Conservation (phyloP, 2,329 filamentous ascomycete species). For the Immersiporthe knoxdaviesiana region DNA sequence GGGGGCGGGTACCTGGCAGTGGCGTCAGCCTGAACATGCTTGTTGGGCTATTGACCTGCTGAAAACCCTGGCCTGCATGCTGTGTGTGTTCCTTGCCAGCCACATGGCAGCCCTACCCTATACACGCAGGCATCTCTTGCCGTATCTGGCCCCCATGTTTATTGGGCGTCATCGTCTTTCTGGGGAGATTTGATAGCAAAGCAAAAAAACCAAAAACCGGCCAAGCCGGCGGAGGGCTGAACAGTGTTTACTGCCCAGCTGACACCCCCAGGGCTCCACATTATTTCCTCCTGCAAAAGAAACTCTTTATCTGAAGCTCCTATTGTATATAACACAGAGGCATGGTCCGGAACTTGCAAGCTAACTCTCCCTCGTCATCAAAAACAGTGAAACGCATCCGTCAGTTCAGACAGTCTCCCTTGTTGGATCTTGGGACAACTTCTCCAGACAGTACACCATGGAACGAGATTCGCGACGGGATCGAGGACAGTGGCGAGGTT, state of each 20-base stretch:
- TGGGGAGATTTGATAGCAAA: constrained; percentile 27
- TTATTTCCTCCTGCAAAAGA: neutral
- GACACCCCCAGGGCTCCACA: constrained; percentile 11
- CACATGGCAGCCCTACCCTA: constrained; percentile 26
- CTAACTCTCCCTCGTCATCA: constrained; percentile 12
- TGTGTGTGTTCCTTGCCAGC: constrained; percentile 17
- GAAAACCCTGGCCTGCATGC: constrained; percentile 6
- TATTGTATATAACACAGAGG: constrained; percentile 24
- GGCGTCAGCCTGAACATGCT: constrained; percentile 22
- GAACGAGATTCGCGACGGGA: constrained; percentile 77
- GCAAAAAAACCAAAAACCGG: constrained; percentile 15
- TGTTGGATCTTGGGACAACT: constrained; percentile 96
- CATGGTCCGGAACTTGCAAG: constrained; percentile 11
- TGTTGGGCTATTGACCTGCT: constrained; percentile 20
- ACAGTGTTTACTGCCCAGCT: constrained; percentile 24
- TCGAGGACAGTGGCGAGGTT: constrained; percentile 80
- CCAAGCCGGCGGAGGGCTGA: constrained; percentile 27
- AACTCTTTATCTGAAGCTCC: neutral
- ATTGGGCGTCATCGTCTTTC: constrained; percentile 21
- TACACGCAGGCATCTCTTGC: constrained; percentile 1
- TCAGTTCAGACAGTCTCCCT: constrained; percentile 74
- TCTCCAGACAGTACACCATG: constrained; percentile 77
- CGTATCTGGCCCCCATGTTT: constrained; percentile 5
- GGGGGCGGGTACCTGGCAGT: constrained; percentile 28
- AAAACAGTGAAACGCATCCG: constrained; percentile 59